A percentile compares a stretch with the other conserved stretches of the same genome.
These are phyloP conservation scores for Podila epigama DNA, from an alignment of 192 early-diverging fungal species.

Conservation along the genomic window DNA sequence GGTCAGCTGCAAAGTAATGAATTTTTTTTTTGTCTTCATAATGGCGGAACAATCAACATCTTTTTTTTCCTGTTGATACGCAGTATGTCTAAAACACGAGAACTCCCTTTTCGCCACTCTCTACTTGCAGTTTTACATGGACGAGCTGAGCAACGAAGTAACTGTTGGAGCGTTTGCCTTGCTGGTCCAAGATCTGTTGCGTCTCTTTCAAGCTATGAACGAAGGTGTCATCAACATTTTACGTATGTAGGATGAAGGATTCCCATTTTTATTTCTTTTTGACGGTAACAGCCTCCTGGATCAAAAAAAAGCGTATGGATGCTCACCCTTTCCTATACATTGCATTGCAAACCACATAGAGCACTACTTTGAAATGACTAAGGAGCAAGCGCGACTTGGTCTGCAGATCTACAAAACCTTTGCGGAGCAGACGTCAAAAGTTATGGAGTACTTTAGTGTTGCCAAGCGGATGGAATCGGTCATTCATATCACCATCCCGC, in stretches of 20 bases:
- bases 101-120: conserved; percentile 1
- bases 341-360: conserved; percentile 56
- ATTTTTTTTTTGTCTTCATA: neutral
- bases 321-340: no score
- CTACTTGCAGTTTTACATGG: conserved; percentile 69
- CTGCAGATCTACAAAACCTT: conserved; percentile 82
- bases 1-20: conserved; percentile 72
- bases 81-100: no score
- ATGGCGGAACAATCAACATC: neutral
- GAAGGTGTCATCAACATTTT: conserved; percentile 82
- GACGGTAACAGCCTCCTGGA: neutral
- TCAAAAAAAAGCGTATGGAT: conserved; percentile 1
- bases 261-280: neutral
- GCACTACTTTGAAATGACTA: conserved; percentile 77
- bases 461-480: conserved; percentile 64
- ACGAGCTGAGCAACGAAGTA: conserved; percentile 76
- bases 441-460: conserved; percentile 72
- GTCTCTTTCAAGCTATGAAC: conserved; percentile 76
- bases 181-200: conserved; percentile 75
- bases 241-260: conserved; percentile 51
- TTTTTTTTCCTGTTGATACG: neutral
- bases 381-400: conserved; percentile 65
- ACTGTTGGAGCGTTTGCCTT: conserved; percentile 75
- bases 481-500: conserved; percentile 72
- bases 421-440: conserved; percentile 72